Evolutionary conservation across 2,329 filamentous ascomycete genomes (phyloP), one percentile per base, ranked within the genome.

Genomic region (Fusarium virguliforme): DNA sequence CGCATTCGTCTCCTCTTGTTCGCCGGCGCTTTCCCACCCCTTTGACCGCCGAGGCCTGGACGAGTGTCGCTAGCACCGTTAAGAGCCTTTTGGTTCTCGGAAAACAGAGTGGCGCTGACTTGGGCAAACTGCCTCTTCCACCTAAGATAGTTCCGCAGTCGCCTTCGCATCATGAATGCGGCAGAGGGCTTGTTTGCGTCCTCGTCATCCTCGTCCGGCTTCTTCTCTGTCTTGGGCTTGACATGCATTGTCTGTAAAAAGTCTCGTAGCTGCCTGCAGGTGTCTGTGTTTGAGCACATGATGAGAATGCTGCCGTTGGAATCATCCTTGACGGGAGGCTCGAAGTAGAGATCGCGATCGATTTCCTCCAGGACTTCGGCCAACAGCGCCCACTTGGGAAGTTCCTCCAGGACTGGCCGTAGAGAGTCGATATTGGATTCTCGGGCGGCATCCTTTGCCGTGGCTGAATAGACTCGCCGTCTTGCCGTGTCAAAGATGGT

Each of bases 351-450:
- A 76, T 97, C 95, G 59, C 91, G 89, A 76, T 98, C 96, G 73
- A 99, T 97, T 81, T 99, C 96, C 70, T 95, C 92, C 5, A 99
- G 83, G 1, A 98, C 91, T 62, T 98, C 94, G n/a, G 94, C 92
- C 18, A 99, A 84, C 15, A 97, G 85, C 28, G 86, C 86, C 96
- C 96, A 99, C 79, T 99, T 99, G 4, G 96, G 96, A 73, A 97
- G 91, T 79, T 98, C 95, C 81, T 99, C 96, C 2, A 99, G 86
- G 0, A 97, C 92, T 1, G 95, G 94, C 5, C 89, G 86, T 8
- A 98, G 83, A 1, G 91, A 88, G 73, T 94, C 80, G 72, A 89
- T 76, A 77, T 84, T 77, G 15, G 83, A 82, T 41, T 85, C 80
- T 48, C 80, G 80, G 2, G 84, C 83, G 18, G 83, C 83, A 5